These are phyloP conservation scores for Durio zibethinus DNA, from an alignment of 345 rosid genomes.

Conservation along the genomic window DNA sequence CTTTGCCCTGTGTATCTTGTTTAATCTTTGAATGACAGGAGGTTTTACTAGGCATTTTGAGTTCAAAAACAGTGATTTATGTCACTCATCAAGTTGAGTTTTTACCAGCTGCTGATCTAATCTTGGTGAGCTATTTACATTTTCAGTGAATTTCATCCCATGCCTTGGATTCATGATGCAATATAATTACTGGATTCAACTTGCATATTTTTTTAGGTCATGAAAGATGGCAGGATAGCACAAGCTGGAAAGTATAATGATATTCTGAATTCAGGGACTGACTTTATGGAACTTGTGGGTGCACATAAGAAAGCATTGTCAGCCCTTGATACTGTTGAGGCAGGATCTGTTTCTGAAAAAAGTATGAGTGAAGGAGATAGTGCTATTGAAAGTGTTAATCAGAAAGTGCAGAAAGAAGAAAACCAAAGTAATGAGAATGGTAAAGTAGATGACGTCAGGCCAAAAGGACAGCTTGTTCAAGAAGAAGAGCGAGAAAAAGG, in stretches of 20 bases:
- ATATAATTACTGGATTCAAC: neutral
- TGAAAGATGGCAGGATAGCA: constrained; percentile 74
- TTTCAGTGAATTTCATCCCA: constrained; percentile 2
- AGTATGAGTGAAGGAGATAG: constrained; percentile 22
- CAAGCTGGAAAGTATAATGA: constrained; percentile 74
- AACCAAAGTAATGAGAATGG: constrained; percentile 25
- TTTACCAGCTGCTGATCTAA: constrained; percentile 70
- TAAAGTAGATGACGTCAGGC: constrained; percentile 36
- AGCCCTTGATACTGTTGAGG: constrained; percentile 42
- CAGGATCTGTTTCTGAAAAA: constrained; percentile 31
- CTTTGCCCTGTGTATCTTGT: too few relatives aligned
- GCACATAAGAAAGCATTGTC: constrained; percentile 67
- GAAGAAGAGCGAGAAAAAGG: constrained; percentile 92
- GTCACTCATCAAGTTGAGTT: constrained; percentile 90
- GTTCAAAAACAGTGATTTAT: constrained; percentile 61
- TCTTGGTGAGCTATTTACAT: constrained; percentile 47
- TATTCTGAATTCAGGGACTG: constrained; percentile 58
- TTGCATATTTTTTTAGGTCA: constrained; percentile 43
- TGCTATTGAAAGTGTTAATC: constrained; percentile 17
- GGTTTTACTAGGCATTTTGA: constrained; percentile 48
- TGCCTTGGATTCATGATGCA: neutral
- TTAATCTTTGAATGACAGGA: constrained; percentile 42
- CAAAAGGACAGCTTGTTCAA: constrained; percentile 59
- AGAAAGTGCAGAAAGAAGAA: constrained; percentile 25
- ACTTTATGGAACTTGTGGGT: constrained; percentile 73